These are phyloP conservation scores for Mycena epipterygia DNA, from an alignment of 768 basidiomycete genomes.

Conservation along the genomic window DNA sequence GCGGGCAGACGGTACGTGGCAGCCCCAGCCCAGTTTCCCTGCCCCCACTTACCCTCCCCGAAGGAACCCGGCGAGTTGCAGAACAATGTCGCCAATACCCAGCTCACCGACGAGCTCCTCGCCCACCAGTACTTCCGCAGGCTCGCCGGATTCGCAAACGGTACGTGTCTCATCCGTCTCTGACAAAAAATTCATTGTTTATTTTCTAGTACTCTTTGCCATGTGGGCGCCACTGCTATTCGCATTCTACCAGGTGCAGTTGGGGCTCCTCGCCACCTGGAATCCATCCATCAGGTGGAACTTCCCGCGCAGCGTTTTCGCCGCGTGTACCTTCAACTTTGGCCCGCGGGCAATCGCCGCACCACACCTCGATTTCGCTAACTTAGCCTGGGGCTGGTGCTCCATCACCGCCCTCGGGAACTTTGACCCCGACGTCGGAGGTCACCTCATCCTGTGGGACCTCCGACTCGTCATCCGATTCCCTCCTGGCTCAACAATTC, in stretches of 20 bases:
- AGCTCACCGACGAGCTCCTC: constrained; percentile 19
- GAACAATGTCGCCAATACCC: too few relatives aligned
- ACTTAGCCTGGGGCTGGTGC: constrained; percentile 49
- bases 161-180: neutral
- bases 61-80: constrained; percentile 11
- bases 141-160: constrained; percentile 2
- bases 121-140: constrained; percentile 8
- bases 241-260: neutral
- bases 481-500: too few relatives aligned
- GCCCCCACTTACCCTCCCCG: too few relatives aligned
- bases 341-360: constrained; percentile 35
- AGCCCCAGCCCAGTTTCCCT: too few relatives aligned
- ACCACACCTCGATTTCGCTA: constrained; percentile 46
- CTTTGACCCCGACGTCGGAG: constrained; percentile 43
- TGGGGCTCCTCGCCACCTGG: neutral
- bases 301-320: constrained; percentile 36
- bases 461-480: too few relatives aligned
- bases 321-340: constrained; percentile 46
- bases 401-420: constrained; percentile 44
- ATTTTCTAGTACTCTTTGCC: neutral
- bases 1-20: constrained; percentile 9
- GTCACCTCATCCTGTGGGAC: too few relatives aligned
- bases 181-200: too few relatives aligned
- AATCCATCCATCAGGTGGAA: neutral
- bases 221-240: constrained; percentile 12